A percentile compares a stretch with the other conserved stretches of the same genome.
phyloP scores from a whole-genome alignment of 164 flowering plant species.

The Dillenia suffruticosa region DNA sequence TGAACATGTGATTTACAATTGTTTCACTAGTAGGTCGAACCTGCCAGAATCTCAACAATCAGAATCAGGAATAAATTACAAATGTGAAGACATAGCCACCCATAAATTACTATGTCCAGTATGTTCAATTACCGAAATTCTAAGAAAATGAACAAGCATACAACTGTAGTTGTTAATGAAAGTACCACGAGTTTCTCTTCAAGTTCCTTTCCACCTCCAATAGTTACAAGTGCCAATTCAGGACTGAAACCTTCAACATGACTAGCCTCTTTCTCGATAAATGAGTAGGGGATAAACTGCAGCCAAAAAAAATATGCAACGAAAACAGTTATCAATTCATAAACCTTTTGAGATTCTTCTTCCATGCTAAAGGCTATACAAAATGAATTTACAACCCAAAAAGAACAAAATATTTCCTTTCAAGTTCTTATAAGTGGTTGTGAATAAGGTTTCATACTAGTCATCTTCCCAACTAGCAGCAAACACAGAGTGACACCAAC shows the following conservation, averaged over 20 bases:
- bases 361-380: too few species aligned
- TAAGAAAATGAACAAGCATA: background rate
- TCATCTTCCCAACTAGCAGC: too few species aligned
- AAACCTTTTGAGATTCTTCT: too few species aligned
- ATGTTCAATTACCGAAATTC: too few species aligned
- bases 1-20: constrained; percentile 98
- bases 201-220: constrained; percentile 98
- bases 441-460: too few species aligned
- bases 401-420: too few species aligned
- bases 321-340: background rate
- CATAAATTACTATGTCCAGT: too few species aligned
- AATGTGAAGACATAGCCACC: too few species aligned
- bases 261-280: constrained; percentile 98
- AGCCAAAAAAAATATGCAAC: constrained; percentile 1
- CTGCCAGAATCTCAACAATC: constrained; percentile 84
- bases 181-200: constrained; percentile 99
- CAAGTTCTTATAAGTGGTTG: too few species aligned
- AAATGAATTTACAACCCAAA: too few species aligned
- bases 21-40: constrained; percentile 99
- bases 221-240: constrained; percentile 90
- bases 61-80: too few species aligned
- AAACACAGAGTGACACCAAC: too few species aligned
- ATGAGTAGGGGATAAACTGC: constrained; percentile 97
- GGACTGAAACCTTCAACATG: constrained; percentile 99
- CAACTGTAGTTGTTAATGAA: background rate